phyloP scores from a whole-genome alignment of 2,329 filamentous ascomycete genomes.

The Berkeleyomyces rouxiae region DNA sequence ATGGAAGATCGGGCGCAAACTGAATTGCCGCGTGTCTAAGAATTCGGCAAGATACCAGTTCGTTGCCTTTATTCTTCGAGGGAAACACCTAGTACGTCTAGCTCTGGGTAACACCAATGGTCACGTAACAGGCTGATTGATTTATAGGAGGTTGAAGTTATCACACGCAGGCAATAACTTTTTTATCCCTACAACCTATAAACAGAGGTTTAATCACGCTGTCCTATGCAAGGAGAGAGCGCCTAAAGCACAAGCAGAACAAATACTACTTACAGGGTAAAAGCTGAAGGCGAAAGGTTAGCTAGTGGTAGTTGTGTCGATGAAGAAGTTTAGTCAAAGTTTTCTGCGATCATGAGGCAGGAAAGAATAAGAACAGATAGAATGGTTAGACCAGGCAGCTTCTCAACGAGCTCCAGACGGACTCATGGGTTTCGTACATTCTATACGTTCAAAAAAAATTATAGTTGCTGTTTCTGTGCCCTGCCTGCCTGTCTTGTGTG shows the following conservation, averaged over 20 bases:
- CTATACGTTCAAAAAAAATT: neutral
- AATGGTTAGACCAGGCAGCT: neutral
- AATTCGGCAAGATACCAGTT: neutral
- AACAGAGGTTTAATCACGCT: neutral
- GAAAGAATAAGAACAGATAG: neutral
- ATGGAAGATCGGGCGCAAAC: neutral
- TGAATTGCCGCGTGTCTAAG: neutral
- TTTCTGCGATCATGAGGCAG: neutral
- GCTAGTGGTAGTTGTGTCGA: too few species aligned
- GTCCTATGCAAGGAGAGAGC: neutral
- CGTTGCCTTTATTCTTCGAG: neutral
- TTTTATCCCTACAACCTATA: neutral
- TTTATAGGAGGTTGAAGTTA: neutral
- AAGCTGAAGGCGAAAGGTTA: too few species aligned
- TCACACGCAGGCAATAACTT: neutral
- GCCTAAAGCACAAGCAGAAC: neutral
- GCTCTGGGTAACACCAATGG: neutral
- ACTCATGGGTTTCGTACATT: neutral
- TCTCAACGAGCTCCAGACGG: neutral
- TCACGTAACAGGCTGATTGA: neutral
- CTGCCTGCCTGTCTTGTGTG: neutral
- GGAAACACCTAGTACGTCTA: neutral
- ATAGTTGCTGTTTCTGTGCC: neutral
- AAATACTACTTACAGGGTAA: neutral
- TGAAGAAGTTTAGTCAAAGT: neutral